These are phyloP conservation scores for Trametes versicolor DNA, from an alignment of 1,284 basidiomycete genomes.

Conservation along the genomic window DNA sequence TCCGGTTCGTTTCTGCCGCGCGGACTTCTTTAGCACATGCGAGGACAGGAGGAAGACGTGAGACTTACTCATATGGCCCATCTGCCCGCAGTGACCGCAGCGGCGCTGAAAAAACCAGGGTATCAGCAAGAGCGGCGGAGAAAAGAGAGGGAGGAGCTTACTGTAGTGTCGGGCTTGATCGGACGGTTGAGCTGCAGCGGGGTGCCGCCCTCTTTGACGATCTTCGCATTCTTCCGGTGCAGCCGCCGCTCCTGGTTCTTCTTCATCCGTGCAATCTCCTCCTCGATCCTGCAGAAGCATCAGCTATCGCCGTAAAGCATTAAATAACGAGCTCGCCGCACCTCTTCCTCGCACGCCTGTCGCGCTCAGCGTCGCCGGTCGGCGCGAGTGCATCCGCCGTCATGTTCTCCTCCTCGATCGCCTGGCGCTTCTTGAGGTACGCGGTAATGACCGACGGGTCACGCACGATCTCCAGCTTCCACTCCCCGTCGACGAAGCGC, in stretches of 20 bases:
- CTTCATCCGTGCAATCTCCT: conserved; percentile 94
- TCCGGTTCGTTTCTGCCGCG: conserved; percentile 87
- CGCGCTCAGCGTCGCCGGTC: conserved; percentile 89
- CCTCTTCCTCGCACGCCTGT: conserved; percentile 87
- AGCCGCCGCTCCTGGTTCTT: conserved; percentile 96
- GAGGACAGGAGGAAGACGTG: conserved; percentile 1
- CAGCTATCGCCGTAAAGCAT: conserved; percentile 4
- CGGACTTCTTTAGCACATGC: not conserved
- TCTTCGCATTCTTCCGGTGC: conserved; percentile 94
- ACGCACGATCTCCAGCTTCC: conserved; percentile 92
- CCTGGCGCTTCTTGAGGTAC: conserved; percentile 87
- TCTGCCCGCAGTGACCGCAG: conserved; percentile 94
- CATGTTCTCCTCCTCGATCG: conserved; percentile 88
- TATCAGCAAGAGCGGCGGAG: conserved; percentile 21
- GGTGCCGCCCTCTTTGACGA: conserved; percentile 83
- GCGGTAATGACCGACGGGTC: conserved; percentile 93
- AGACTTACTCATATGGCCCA: conserved; percentile 92
- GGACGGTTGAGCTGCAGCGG: conserved; percentile 84
- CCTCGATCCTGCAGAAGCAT: conserved; percentile 73
- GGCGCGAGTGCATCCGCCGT: conserved; percentile 89
- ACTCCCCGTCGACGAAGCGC: conserved; percentile 85
- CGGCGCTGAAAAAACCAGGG: conserved; percentile 64
- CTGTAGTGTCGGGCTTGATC: conserved; percentile 85
- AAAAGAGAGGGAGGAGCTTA: conserved; percentile 45
- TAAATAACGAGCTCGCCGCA: conserved; percentile 40